Percentiles rank a stretch among this genome's conserved stretches.
Evolutionary conservation across 2,329 filamentous ascomycete genomes (phyloP).

Genomic region (Aspergillus clavatus): DNA sequence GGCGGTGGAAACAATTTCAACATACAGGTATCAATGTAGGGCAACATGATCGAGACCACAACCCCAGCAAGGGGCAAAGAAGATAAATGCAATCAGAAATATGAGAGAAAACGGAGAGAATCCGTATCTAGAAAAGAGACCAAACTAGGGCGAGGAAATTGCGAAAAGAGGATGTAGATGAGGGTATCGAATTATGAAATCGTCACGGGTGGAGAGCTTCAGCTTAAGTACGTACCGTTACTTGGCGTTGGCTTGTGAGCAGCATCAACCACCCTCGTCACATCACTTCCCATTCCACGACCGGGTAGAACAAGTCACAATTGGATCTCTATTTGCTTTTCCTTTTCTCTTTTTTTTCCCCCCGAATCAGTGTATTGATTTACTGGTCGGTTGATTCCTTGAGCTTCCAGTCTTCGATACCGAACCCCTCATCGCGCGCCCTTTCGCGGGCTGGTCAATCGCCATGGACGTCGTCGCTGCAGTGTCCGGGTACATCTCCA

Average conservation of each 20-base stretch:
- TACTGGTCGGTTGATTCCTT: neutral
- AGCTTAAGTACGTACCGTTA: too few species aligned
- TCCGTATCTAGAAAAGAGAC: slow-evolving; percentile 1
- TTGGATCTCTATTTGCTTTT: too few species aligned
- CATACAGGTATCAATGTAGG: slow-evolving; percentile 59
- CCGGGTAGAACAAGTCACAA: too few species aligned
- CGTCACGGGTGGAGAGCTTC: slow-evolving; percentile 3
- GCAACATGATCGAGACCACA: slow-evolving; percentile 49
- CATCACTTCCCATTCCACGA: too few species aligned
- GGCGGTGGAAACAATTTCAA: slow-evolving; percentile 2
- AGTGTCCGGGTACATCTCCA: slow-evolving; percentile 89
- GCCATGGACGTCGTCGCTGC: slow-evolving; percentile 91
- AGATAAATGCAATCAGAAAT: too few species aligned
- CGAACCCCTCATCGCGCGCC: slow-evolving; percentile 2
- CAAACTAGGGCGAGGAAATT: slow-evolving; percentile 3
- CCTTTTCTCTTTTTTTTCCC: too few species aligned
- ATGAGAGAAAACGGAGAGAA: neutral
- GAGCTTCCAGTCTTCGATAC: neutral
- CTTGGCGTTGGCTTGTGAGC: too few species aligned
- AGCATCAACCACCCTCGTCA: too few species aligned
- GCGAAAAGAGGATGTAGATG: slow-evolving; percentile 5
- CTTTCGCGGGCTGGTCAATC: slow-evolving; percentile 15
- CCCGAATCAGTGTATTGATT: too few species aligned
- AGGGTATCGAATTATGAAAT: slow-evolving; percentile 10
- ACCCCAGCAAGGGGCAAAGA: slow-evolving; percentile 3